These are phyloP conservation scores for Hypoxylon sp. DNA, from an alignment of 2,329 filamentous ascomycete species.

Conservation along the genomic window DNA sequence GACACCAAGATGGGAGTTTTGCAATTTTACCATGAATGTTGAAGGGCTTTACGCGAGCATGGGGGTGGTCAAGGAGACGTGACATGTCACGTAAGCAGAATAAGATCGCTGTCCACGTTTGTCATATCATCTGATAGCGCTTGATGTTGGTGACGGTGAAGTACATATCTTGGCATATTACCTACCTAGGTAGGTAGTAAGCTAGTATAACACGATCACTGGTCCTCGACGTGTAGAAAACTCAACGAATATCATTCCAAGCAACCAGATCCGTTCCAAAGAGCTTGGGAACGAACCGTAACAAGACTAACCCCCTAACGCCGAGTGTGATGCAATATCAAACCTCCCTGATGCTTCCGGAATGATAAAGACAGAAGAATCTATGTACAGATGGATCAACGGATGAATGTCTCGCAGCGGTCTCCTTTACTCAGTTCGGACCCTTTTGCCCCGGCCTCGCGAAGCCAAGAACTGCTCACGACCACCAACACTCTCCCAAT, in stretches of 20 bases:
- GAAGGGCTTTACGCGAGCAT: background rate
- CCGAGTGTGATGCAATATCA: conserved; percentile 35
- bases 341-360: conserved; percentile 22
- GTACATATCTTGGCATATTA: conserved; percentile 8
- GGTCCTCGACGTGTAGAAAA: background rate
- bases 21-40: background rate
- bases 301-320: conserved; percentile 23
- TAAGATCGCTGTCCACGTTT: background rate
- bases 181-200: background rate
- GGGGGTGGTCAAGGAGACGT: background rate
- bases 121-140: conserved; percentile 1
- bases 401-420: background rate
- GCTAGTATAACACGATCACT: conserved; percentile 6
- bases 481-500: conserved; percentile 53
- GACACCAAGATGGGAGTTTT: background rate
- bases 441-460: conserved; percentile 52
- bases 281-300: conserved; percentile 10
- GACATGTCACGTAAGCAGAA: background rate
- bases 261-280: conserved; percentile 6
- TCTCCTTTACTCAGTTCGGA: conserved; percentile 18
- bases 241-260: conserved; percentile 11
- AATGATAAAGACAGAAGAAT: conserved; percentile 6
- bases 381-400: conserved; percentile 32
- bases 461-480: conserved; percentile 48
- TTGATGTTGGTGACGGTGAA: background rate